Percentiles rank a stretch among this genome's conserved stretches.
phyloP scores from a whole-genome alignment of 177 flowering plant genomes.

The Vitis hybrid region DNA sequence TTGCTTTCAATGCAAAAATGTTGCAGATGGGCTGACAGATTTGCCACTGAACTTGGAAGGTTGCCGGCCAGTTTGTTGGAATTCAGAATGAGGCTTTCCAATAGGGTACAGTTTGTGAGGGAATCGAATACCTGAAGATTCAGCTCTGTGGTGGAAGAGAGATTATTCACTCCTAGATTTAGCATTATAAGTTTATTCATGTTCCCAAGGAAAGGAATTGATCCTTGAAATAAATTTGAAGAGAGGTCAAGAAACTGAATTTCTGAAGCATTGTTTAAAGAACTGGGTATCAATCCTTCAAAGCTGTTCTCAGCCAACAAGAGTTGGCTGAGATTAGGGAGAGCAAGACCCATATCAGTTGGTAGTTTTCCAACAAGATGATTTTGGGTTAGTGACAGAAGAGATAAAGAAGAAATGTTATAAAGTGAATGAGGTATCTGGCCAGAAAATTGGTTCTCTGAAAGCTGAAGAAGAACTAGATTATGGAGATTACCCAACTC shows the following conservation, averaged over 20 bases:
- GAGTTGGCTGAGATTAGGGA: slow-evolving; percentile 3
- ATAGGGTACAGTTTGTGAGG: slow-evolving; percentile 10
- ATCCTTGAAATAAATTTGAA: slow-evolving; percentile 8
- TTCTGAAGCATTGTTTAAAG: slow-evolving; percentile 8
- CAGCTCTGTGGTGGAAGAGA: slow-evolving; percentile 9
- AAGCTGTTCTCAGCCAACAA: slow-evolving; percentile 1
- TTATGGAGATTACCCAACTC: slow-evolving; percentile 9
- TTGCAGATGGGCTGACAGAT: slow-evolving; percentile 12
- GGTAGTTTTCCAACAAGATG: slow-evolving; percentile 15
- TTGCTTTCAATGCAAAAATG: slow-evolving; percentile 12
- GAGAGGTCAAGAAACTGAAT: slow-evolving; percentile 10
- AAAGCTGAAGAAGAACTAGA: slow-evolving; percentile 4
- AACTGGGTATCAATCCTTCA: slow-evolving; percentile 17
- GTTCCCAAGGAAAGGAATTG: slow-evolving; percentile 13
- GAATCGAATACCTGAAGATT: slow-evolving; percentile 11
- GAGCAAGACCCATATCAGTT: background rate
- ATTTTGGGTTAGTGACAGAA: slow-evolving; percentile 7
- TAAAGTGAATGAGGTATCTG: slow-evolving; percentile 15
- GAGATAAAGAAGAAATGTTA: slow-evolving; percentile 19
- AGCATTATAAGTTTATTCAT: background rate
- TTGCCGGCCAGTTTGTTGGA: slow-evolving; percentile 10
- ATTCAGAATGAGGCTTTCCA: background rate
- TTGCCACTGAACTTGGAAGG: slow-evolving; percentile 17
- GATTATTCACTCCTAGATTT: slow-evolving; percentile 6
- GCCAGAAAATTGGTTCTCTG: slow-evolving; percentile 14